phyloP scores from a whole-genome alignment of 2,329 filamentous ascomycete species.

The Tetracladium maxilliforme region DNA sequence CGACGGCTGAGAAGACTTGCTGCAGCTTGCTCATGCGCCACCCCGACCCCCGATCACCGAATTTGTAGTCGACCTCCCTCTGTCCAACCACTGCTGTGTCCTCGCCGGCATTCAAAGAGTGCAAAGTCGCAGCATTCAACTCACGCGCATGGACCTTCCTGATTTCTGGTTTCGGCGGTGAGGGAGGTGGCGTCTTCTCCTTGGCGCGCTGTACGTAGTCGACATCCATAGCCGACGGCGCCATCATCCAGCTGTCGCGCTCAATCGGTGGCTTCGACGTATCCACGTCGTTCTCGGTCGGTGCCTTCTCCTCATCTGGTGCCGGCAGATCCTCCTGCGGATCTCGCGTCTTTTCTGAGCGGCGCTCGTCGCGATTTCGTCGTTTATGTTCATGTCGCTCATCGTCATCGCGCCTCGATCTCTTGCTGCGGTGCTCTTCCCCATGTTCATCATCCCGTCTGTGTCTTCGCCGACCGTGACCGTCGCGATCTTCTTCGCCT shows the following conservation, averaged over 20 bases:
- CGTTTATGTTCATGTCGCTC: conserved; percentile 25
- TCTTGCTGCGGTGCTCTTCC: conserved; percentile 45
- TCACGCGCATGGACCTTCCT: no score
- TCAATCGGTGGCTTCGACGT: conserved; percentile 26
- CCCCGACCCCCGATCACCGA: conserved; percentile 78
- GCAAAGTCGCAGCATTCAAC: no score
- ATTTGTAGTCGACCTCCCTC: conserved; percentile 61
- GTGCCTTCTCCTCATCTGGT: conserved; percentile 28
- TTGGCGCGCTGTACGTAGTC: conserved; percentile 63
- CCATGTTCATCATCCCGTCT: conserved; percentile 21
- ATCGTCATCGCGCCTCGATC: conserved; percentile 40
- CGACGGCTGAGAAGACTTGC: conserved; percentile 65
- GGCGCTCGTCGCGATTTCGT: conserved; percentile 15
- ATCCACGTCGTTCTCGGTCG: conserved; percentile 9
- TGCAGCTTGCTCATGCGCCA: conserved; percentile 97
- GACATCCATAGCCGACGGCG: conserved; percentile 65
- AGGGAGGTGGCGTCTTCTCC: conserved; percentile 27
- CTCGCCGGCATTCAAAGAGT: conserved; percentile 26
- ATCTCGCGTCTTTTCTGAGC: conserved; percentile 26
- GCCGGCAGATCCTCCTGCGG: conserved; percentile 33
- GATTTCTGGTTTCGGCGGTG: conserved; percentile 13
- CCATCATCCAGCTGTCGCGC: conserved; percentile 91
- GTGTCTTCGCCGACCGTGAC: conserved; percentile 6
- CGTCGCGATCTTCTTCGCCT: conserved; percentile 9
- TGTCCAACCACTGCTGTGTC: conserved; percentile 45